Evolutionary conservation across 129 eudicot species (phyloP).

Genomic region (Arctium minus): DNA sequence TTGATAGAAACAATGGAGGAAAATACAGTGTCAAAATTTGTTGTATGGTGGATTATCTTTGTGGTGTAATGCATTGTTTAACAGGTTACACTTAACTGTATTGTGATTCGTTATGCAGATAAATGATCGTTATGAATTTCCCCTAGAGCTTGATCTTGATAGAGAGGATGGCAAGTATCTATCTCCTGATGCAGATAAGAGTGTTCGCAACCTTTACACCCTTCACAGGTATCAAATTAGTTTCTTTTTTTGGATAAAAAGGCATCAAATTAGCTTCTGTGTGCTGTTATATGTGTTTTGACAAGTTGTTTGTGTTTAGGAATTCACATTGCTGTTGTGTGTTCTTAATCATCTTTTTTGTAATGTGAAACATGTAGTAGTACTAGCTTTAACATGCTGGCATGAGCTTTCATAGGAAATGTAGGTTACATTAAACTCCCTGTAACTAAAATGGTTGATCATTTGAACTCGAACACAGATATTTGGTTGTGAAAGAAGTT

Average conservation of each 20-base stretch:
- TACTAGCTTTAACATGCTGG: neutral
- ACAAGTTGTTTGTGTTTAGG: neutral
- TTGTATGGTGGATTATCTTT: neutral
- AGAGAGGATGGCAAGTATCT: constrained; percentile 85
- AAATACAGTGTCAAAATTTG: neutral
- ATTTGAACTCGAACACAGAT: neutral
- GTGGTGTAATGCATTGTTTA: neutral
- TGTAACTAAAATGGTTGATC: neutral
- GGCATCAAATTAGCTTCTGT: constrained; percentile 33
- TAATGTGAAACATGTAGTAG: neutral
- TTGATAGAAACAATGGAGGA: constrained; percentile 5
- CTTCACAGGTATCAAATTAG: constrained; percentile 72
- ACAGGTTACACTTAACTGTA: neutral
- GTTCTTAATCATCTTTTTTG: neutral
- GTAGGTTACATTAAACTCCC: neutral
- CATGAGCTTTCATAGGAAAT: neutral
- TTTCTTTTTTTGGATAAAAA: constrained; percentile 4
- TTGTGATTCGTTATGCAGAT: constrained; percentile 48
- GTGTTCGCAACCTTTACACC: constrained; percentile 88
- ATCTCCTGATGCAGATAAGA: constrained; percentile 93
- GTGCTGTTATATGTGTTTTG: neutral
- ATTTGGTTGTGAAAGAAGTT: too few relatives aligned
- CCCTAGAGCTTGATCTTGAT: constrained; percentile 93
- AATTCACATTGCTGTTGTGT: neutral
- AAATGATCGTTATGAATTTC: constrained; percentile 94